Evolutionary conservation across 495 filamentous ascomycete species (phyloP).

Genomic region (Podospora fimiseda): DNA sequence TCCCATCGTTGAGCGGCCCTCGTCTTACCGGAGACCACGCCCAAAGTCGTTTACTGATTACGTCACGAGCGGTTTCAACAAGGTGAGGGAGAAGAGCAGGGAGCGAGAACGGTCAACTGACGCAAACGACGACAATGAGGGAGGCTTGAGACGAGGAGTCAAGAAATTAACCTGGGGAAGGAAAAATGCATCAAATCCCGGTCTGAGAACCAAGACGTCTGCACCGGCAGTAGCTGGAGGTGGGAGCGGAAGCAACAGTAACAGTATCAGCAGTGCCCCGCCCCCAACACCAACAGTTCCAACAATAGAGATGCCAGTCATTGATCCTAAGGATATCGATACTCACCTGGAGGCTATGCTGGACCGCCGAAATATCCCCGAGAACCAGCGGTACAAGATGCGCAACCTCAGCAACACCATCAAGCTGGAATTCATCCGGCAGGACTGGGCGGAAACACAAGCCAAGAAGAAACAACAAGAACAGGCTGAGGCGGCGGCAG

Average conservation of each 20-base stretch:
- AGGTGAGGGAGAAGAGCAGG: conserved; percentile 7
- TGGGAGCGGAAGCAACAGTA: not conserved
- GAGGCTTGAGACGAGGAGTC: not conserved
- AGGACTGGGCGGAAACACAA: conserved; percentile 67
- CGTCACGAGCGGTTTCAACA: not conserved
- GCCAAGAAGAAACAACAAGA: conserved; percentile 26
- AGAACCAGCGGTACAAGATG: conserved; percentile 91
- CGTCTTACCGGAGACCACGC: conserved; percentile 12
- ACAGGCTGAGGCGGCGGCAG: too few relatives aligned
- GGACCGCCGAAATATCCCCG: conserved; percentile 83
- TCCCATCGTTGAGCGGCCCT: conserved; percentile 4
- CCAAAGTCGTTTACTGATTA: conserved; percentile 28
- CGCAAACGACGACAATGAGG: conserved; percentile 5
- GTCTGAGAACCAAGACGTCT: not conserved
- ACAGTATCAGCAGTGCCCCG: not conserved
- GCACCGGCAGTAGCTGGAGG: not conserved
- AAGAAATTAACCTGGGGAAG: conserved; percentile 25
- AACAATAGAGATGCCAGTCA: conserved; percentile 10
- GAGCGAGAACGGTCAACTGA: conserved; percentile 2
- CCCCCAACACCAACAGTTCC: conserved; percentile 12
- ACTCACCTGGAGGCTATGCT: conserved; percentile 60
- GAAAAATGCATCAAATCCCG: not conserved
- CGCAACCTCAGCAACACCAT: conserved; percentile 78
- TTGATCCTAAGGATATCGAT: conserved; percentile 46
- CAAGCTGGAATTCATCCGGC: conserved; percentile 90